These are phyloP conservation scores for Daldinia concentrica DNA, from an alignment of 495 filamentous ascomycete species.

Conservation along the genomic window DNA sequence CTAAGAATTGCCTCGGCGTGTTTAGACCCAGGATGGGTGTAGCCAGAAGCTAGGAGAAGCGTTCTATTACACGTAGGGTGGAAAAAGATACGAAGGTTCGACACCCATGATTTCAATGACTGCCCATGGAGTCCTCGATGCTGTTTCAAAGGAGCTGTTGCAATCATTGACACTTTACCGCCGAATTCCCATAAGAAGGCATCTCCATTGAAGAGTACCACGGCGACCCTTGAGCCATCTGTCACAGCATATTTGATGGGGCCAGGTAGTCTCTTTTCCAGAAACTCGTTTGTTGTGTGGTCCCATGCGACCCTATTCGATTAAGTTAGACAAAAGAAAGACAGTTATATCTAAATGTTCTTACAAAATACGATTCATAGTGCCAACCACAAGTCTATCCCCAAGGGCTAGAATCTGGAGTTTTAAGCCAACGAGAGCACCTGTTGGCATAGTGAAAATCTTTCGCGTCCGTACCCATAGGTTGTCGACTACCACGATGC, in stretches of 20 bases:
- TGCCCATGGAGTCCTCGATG: not conserved
- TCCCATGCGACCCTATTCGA: conserved; percentile 42
- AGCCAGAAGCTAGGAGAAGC: conserved; percentile 36
- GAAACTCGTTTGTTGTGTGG: conserved; percentile 28
- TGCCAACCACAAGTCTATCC: conserved; percentile 41
- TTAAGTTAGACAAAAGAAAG: conserved; percentile 10
- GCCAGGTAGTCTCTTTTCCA: conserved; percentile 32
- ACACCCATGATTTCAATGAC: conserved; percentile 17
- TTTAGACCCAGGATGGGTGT: not conserved
- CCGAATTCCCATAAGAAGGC: conserved; percentile 42
- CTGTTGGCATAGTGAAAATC: conserved; percentile 34
- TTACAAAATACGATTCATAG: conserved; percentile 37
- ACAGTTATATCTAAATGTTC: conserved; percentile 1
- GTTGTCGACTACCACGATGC: conserved; percentile 45
- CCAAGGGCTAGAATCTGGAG: conserved; percentile 40
- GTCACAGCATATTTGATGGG: conserved; percentile 17
- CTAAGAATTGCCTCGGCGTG: not conserved
- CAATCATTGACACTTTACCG: conserved; percentile 5
- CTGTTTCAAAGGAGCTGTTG: conserved; percentile 10
- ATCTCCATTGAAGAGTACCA: conserved; percentile 36
- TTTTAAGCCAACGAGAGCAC: conserved; percentile 12
- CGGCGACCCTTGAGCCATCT: conserved; percentile 26
- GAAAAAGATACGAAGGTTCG: conserved; percentile 30
- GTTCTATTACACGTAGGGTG: conserved; percentile 28
- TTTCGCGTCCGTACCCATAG: conserved; percentile 42